phyloP scores from a whole-genome alignment of 2,329 filamentous ascomycete species.

The Aspergillus proliferans region DNA sequence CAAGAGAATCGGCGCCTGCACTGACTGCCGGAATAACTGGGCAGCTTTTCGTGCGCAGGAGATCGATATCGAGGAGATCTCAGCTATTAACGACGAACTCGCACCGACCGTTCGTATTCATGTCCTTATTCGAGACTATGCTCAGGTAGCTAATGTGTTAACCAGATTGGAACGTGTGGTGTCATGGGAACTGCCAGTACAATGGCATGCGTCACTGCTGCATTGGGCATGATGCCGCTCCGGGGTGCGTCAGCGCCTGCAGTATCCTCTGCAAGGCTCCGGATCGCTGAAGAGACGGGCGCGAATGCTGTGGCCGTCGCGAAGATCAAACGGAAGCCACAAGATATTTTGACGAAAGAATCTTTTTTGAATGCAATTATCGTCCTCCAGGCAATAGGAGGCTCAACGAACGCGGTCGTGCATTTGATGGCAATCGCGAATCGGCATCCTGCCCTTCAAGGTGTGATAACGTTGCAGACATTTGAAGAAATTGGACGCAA shows the following conservation, averaged over 20 bases:
- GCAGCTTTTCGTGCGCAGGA: constrained; percentile 59
- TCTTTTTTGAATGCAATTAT: constrained; percentile 50
- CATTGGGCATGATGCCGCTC: constrained; percentile 49
- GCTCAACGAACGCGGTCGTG: constrained; percentile 51
- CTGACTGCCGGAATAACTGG: constrained; percentile 70
- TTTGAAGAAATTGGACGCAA: constrained; percentile 45
- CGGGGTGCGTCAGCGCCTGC: constrained; percentile 49
- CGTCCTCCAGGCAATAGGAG: constrained; percentile 51
- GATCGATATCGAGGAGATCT: constrained; percentile 66
- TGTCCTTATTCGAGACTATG: neutral
- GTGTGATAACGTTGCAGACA: constrained; percentile 40
- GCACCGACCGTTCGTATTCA: constrained; percentile 56
- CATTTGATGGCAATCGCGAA: constrained; percentile 52
- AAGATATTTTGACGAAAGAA: constrained; percentile 40
- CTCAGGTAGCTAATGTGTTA: constrained; percentile 1
- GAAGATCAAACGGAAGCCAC: constrained; percentile 34
- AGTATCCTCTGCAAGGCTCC: constrained; percentile 46
- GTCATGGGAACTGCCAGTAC: constrained; percentile 55
- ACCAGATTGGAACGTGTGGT: constrained; percentile 47
- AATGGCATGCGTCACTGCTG: constrained; percentile 51
- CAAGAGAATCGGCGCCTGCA: constrained; percentile 63
- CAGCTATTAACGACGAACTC: constrained; percentile 64
- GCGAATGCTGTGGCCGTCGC: constrained; percentile 43
- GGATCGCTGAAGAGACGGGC: constrained; percentile 52
- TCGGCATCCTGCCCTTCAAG: constrained; percentile 43